Evolutionary conservation across 2,329 filamentous ascomycete genomes (phyloP), one percentile per base, ranked within the genome.

Genomic region (Talaromyces rugulosus): DNA sequence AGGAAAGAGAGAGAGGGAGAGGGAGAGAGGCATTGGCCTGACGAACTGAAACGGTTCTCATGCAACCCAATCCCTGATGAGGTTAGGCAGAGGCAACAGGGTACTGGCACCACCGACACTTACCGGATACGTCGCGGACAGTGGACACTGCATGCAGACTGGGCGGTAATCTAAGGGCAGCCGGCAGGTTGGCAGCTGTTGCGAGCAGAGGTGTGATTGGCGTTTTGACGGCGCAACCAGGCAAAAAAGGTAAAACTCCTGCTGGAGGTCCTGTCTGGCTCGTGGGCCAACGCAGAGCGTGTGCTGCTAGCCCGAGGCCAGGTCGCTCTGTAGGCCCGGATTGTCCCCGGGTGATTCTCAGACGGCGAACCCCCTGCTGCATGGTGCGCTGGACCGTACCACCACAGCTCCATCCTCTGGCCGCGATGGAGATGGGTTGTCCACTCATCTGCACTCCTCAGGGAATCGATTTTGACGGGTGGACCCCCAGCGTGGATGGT

Each of bases 391-490:
- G 30, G 27, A 53, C 50, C 7, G 50, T 31, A 5, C 27, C 50
- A 53, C 28, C n/a, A 31, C 12, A 47, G 42, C n/a, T 1, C 42
- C 50, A 53, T n/a, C 18, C 23, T 31, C 27, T 16, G 30, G 50
- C 12, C 27, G 14, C 12, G 50, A 31, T 31, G 18, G 27, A 30
- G 50, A 53, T 53, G 50, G 16, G 14, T 16, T 31, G 23, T 4
- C 50, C 50, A 31, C 50, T 33, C 50, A n/a, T 4, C n/a, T 47
- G 44, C 44, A 47, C 8, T 6, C 18, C 23, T 47, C 44, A 47
- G 18, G 28, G 28, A 30, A 9, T 53, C 50, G 27, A 16, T 30
- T 53, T 62, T 62, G 56, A 62, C 57, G 59, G 61, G 61, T 62
- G 61, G 61, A 56, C 51, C 61, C 55, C 5, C 44, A 5, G n/a